A percentile compares a stretch with the other conserved stretches of the same genome.
Conservation (phyloP, 164 flowering plant species). For the Chimonanthus salicifolius region DNA sequence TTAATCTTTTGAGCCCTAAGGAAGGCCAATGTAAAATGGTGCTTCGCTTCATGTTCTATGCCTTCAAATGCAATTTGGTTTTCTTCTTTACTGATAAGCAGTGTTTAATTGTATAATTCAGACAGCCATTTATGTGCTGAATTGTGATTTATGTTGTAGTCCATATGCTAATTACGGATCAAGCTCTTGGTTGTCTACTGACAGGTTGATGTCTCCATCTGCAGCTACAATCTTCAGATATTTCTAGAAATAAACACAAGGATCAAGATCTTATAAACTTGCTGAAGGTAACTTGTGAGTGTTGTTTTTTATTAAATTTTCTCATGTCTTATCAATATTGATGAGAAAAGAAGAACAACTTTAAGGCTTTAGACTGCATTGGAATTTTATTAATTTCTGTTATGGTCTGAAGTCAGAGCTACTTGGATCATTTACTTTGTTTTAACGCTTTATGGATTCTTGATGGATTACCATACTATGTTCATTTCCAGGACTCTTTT, state of each 20-base stretch:
- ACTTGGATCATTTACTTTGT: neutral
- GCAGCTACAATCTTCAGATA: conserved; percentile 57
- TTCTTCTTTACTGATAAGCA: neutral
- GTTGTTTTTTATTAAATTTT: neutral
- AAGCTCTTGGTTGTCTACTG: conserved; percentile 1
- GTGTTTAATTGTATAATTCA: neutral
- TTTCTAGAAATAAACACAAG: conserved; percentile 30
- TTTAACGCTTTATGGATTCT: neutral
- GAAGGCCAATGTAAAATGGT: neutral
- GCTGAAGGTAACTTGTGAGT: conserved; percentile 50
- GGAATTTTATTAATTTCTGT: too few species aligned
- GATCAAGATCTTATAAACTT: conserved; percentile 54
- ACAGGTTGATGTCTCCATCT: conserved; percentile 15
- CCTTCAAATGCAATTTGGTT: neutral
- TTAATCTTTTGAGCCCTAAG: neutral
- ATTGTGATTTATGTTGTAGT: neutral
- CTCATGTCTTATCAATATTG: too few species aligned
- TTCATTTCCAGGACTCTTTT: conserved; percentile 46
- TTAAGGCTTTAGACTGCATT: too few species aligned
- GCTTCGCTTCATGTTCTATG: neutral
- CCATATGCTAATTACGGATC: neutral
- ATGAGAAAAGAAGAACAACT: too few species aligned
- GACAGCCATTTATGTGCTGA: neutral
- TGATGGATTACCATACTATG: neutral
- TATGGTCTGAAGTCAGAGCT: too few species aligned